phyloP scores from a whole-genome alignment of 345 rosid genomes.

The Brassica nigra region DNA sequence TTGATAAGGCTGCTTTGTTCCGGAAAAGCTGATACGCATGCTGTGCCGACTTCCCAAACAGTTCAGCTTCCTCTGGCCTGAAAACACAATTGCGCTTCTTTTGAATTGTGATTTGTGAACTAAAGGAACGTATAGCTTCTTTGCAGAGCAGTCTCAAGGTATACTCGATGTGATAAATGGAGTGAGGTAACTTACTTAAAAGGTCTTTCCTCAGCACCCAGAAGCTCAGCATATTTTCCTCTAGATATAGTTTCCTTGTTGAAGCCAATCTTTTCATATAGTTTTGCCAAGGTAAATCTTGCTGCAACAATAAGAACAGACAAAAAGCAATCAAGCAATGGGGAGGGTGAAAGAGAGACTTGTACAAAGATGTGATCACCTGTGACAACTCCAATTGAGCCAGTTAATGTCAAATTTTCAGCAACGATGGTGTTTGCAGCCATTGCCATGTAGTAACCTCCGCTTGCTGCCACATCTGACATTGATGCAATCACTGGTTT shows the following conservation, averaged over 20 bases:
- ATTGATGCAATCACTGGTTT: slow-evolving; percentile 91
- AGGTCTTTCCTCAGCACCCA: slow-evolving; percentile 83
- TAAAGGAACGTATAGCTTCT: slow-evolving; percentile 1
- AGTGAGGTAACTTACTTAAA: slow-evolving; percentile 58
- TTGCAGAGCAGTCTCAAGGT: slow-evolving; percentile 12
- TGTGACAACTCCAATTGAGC: slow-evolving; percentile 93
- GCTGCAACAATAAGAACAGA: slow-evolving; percentile 49
- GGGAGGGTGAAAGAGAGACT: not conserved
- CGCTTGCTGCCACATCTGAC: slow-evolving; percentile 96
- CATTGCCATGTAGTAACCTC: slow-evolving; percentile 99
- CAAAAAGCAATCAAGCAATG: slow-evolving; percentile 13
- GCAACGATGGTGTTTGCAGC: slow-evolving; percentile 76
- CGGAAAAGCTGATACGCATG: slow-evolving; percentile 78
- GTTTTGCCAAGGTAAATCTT: slow-evolving; percentile 77
- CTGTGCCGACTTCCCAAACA: slow-evolving; percentile 82
- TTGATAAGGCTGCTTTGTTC: slow-evolving; percentile 84
- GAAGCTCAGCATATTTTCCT: slow-evolving; percentile 88
- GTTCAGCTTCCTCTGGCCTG: slow-evolving; percentile 93
- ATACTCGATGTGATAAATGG: not conserved
- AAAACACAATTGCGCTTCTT: slow-evolving; percentile 19
- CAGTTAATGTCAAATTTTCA: slow-evolving; percentile 80
- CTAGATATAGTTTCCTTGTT: slow-evolving; percentile 90
- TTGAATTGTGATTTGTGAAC: not conserved
- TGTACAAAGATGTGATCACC: slow-evolving; percentile 48
- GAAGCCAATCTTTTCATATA: slow-evolving; percentile 90